phyloP scores from a whole-genome alignment of 148 eudicot genomes.

The Diospyros kaki region DNA sequence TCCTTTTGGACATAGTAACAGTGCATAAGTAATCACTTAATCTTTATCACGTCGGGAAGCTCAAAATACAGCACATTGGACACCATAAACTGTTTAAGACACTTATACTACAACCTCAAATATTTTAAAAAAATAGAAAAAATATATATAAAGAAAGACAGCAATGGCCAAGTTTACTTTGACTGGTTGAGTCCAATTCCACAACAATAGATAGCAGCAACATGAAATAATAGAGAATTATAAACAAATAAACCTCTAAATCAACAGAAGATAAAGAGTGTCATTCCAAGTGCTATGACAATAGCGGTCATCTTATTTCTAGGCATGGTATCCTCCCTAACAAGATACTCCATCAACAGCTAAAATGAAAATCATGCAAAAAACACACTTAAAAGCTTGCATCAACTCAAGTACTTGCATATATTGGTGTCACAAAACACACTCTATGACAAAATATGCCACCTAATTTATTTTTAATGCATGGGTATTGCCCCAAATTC shows the following conservation, averaged over 20 bases:
- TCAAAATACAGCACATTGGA: conserved; percentile 2
- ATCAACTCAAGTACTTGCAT: not conserved
- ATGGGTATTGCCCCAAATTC: too few relatives aligned
- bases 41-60: not conserved
- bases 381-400: not conserved
- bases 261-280: not conserved
- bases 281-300: too few relatives aligned
- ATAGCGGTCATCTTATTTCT: not conserved
- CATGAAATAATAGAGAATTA: not conserved
- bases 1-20: not conserved
- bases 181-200: not conserved
- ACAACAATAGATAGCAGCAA: not conserved
- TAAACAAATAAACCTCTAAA: not conserved
- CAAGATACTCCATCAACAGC: not conserved
- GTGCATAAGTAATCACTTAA: not conserved
- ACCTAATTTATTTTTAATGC: not conserved
- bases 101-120: not conserved
- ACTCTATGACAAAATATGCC: not conserved
- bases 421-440: not conserved
- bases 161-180: not conserved
- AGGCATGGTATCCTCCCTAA: not conserved
- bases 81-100: not conserved
- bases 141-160: too few relatives aligned
- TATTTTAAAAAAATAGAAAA: not conserved
- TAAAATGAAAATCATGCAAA: not conserved